Conservation (phyloP, 257 asterid genomes). For the Craterostigma plantagineum region DNA sequence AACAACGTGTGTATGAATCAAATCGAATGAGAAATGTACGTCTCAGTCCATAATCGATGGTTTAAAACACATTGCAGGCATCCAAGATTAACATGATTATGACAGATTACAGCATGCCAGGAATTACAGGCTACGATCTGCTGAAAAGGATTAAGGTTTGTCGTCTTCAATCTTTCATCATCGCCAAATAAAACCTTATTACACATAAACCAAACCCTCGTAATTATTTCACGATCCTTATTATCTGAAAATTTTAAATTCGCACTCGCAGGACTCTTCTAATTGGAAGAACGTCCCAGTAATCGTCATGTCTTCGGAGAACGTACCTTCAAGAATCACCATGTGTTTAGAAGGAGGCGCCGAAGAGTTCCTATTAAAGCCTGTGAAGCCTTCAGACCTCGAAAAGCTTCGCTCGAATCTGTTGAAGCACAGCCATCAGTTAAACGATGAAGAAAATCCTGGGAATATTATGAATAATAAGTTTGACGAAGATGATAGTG, state of each 20-base stretch:
- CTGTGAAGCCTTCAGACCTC: constrained; percentile 37
- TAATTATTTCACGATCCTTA: no score
- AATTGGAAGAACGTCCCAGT: constrained; percentile 52
- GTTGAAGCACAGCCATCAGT: background rate
- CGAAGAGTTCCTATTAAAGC: constrained; percentile 39
- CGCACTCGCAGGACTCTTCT: no score
- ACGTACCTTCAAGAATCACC: constrained; percentile 40
- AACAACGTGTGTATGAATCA: no score
- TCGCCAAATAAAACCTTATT: no score
- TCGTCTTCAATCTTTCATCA: no score
- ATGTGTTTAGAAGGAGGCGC: constrained; percentile 61
- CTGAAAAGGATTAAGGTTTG: constrained; percentile 39
- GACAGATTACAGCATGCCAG: constrained; percentile 67
- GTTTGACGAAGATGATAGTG: no score
- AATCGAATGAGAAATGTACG: no score
- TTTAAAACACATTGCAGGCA: constrained; percentile 15
- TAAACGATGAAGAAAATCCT: no score
- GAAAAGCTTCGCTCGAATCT: constrained; percentile 29
- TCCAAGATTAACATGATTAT: constrained; percentile 39
- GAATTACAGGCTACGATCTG: constrained; percentile 47
- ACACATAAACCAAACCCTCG: no score
- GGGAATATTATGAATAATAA: no score
- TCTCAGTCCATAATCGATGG: background rate
- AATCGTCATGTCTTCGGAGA: constrained; percentile 47
- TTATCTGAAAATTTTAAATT: no score